Percentiles rank a stretch among this genome's conserved stretches.
Evolutionary conservation across 495 filamentous ascomycete genomes (phyloP).

Genomic region (Staphylotrichum tortipilum): DNA sequence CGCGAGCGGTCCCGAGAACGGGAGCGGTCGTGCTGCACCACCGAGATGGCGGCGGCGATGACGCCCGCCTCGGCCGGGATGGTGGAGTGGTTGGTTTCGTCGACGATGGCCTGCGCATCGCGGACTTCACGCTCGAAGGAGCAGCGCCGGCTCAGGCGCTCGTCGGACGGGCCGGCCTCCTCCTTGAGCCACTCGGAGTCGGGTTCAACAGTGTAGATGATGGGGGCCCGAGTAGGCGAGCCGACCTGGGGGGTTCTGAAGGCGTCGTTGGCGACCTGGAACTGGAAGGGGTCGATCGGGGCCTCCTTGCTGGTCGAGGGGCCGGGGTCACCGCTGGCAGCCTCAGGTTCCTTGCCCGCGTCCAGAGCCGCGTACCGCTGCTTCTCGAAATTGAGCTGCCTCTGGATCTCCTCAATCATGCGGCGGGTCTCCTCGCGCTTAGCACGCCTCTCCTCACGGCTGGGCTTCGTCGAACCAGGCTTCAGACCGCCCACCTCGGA

Average conservation of each 20-base stretch:
- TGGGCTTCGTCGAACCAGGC: slow-evolving; percentile 16
- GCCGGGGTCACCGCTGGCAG: neutral
- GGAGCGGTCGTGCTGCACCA: slow-evolving; percentile 21
- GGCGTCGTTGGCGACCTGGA: slow-evolving; percentile 40
- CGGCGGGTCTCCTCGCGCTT: slow-evolving; percentile 20
- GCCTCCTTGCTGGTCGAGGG: slow-evolving; percentile 15
- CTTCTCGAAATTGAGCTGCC: slow-evolving; percentile 22
- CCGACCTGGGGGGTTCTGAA: slow-evolving; percentile 32
- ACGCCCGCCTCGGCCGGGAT: slow-evolving; percentile 27
- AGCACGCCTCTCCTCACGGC: slow-evolving; percentile 18
- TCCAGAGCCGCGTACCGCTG: slow-evolving; percentile 16
- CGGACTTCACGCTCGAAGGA: slow-evolving; percentile 32
- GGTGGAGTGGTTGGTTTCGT: slow-evolving; percentile 31
- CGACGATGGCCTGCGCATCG: slow-evolving; percentile 25
- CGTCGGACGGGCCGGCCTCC: slow-evolving; percentile 10
- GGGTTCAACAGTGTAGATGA: slow-evolving; percentile 37
- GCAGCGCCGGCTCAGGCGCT: slow-evolving; percentile 33
- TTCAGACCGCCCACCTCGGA: slow-evolving; percentile 15
- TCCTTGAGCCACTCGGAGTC: slow-evolving; percentile 27
- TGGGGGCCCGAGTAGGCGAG: slow-evolving; percentile 29
- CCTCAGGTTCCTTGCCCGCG: neutral
- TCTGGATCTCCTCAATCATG: slow-evolving; percentile 21
- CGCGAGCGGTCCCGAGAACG: slow-evolving; percentile 7
- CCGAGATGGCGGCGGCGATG: slow-evolving; percentile 30
- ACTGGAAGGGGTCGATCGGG: slow-evolving; percentile 43